Conservation (phyloP, 768 basidiomycete genomes). For the Leccinum incarnatum region DNA sequence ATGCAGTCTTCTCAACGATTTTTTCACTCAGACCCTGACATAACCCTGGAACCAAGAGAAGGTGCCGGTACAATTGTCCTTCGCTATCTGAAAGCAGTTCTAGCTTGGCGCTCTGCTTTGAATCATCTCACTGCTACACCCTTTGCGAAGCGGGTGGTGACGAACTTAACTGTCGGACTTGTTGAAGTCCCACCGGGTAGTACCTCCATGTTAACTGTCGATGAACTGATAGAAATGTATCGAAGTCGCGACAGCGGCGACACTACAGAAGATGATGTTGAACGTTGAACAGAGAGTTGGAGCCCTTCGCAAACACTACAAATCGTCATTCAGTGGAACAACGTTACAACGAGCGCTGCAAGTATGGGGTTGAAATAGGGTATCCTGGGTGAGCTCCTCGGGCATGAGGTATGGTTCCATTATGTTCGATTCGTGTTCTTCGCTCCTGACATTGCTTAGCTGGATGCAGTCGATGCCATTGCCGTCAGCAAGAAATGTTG, state of each 20-base stretch:
- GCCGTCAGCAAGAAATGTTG: background rate
- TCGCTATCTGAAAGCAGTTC: background rate
- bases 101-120: background rate
- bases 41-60: background rate
- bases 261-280: background rate
- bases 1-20: background rate
- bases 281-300: background rate
- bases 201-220: background rate
- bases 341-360: background rate
- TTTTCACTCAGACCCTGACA: background rate
- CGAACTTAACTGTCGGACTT: background rate
- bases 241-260: too few species aligned
- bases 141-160: background rate
- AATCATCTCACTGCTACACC: background rate
- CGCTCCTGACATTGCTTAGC: background rate
- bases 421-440: background rate
- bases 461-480: background rate
- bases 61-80: background rate
- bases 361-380: conserved; percentile 21
- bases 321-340: background rate
- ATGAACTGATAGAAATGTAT: background rate
- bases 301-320: background rate
- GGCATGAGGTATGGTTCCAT: background rate
- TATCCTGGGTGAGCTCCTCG: background rate
- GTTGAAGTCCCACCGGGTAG: background rate